Evolutionary conservation across 2,329 filamentous ascomycete species (phyloP), one percentile per base, ranked within the genome.

Genomic region (Blastomyces gilchristii): DNA sequence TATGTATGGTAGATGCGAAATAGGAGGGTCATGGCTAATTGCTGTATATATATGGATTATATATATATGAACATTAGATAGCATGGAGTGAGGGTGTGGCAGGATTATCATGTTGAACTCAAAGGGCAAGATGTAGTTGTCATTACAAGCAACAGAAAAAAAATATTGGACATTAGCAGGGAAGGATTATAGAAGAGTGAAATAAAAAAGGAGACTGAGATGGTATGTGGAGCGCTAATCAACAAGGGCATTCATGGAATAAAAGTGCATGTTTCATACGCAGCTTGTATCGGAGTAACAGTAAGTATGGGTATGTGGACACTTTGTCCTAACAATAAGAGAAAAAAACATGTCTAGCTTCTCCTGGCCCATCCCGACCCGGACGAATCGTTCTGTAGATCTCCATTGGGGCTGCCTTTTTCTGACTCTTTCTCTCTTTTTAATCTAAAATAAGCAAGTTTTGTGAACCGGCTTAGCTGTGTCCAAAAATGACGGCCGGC

Each of bases 401-500:
- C 14, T 70, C 61, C 71, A 72, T 43, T 68, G 65, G 43, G 67
- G 56, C 47, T 59, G 37, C 56, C 9, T 14, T 45, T 57, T 9
- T 65, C 68, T 1, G 67, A 68, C 49, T 80, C 77, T 64, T 76
- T 78, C 63, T 86, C 91, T 64, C 87, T 83, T 73, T 88, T 87
- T 58, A 95, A 86, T 58, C 93, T 83, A 68, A 88, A 87, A 71
- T 88, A 96, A 2, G 89, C 93, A 67, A 96, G 77, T 76, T 93
- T 95, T 69, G 92, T 88, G 72, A 97, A 99, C 54, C 90, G 82
- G 63, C 91, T 94, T 58, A 99, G 79, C 39, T 85, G 85, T 67
- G 83, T 85, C 90, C 93, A 99, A 82, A 94, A 97, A 76, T 97
- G 91, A 70, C 91, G 84, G 1, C 94, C 94, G 11, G 91, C 94